Conservation (phyloP, 495 filamentous ascomycete species). For the Lasiosphaeria hispida region DNA sequence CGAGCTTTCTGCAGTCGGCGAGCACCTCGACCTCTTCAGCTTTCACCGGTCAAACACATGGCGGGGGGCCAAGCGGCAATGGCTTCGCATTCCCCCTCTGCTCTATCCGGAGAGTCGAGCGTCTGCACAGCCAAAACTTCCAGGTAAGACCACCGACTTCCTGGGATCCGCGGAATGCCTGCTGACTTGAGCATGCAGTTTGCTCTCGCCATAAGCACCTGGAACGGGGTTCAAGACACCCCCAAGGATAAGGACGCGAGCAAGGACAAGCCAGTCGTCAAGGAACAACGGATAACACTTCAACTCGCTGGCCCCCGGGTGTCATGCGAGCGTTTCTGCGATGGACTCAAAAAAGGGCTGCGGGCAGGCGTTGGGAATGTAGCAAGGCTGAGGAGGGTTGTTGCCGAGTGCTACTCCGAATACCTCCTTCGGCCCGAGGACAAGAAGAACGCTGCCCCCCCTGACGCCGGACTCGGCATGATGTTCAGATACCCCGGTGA, state of each 20-base stretch:
- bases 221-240: slow-evolving; percentile 74
- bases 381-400: slow-evolving; percentile 72
- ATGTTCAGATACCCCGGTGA: slow-evolving; percentile 94
- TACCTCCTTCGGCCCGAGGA: slow-evolving; percentile 69
- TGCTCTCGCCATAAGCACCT: slow-evolving; percentile 89
- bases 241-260: slow-evolving; percentile 39
- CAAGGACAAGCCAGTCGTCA: slow-evolving; percentile 52
- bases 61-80: slow-evolving; percentile 89
- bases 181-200: slow-evolving; percentile 51
- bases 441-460: slow-evolving; percentile 59
- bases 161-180: not conserved
- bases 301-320: slow-evolving; percentile 85
- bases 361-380: slow-evolving; percentile 83
- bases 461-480: slow-evolving; percentile 90
- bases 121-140: slow-evolving; percentile 83
- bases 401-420: slow-evolving; percentile 87
- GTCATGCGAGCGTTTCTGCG: slow-evolving; percentile 92
- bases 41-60: slow-evolving; percentile 86
- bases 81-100: slow-evolving; percentile 95
- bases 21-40: slow-evolving; percentile 69
- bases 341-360: slow-evolving; percentile 85
- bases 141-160: slow-evolving; percentile 40
- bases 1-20: slow-evolving; percentile 78
- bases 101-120: slow-evolving; percentile 85
- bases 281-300: slow-evolving; percentile 79